Base-by-base conservation (phyloP, 108 stramenopile species). In the Fragilaria crotonensis region DNA sequence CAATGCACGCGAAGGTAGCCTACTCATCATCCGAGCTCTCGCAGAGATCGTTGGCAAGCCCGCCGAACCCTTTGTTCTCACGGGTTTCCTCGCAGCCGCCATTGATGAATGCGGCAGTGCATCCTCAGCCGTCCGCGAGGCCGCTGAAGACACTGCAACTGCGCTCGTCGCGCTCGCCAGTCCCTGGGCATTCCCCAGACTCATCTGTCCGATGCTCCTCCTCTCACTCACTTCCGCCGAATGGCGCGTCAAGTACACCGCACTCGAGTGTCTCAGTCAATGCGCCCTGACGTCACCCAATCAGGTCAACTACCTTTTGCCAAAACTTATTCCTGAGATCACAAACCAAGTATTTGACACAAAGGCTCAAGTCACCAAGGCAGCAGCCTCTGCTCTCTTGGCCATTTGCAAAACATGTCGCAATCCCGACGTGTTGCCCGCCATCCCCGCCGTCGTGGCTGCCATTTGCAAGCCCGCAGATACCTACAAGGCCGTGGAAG, bases 281-380 rank as follows among this genome's bases (percentile, higher is more conserved):
- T 76, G 85, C 33, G 80, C 90, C 31, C 52, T 41, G 25, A 61
- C 59, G 36, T 71, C 68, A 31, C 84, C 92, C 0, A 20, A 31
- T 14, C 82, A 84, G 41, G 75, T 87, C 14, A 79, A 73, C 31
- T 66, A 67, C 41, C 58, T 90, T 25, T 70, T 96, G 27, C 92
- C 90, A n/a, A 79, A 79, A 54, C 66, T 97, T 33, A 85, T 97
- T 47, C 96, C 96, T 14, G 77, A 70, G 25, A 63, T 95, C 1
- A 90, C 87, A 0, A 62, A 61, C 18, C 78, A 88, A 72, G 90
- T 95, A 30, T 94, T 89, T 83, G 96, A 97, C 63, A 93, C 96
- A 48, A 97, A 97, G 62, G 77, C 85, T 29, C 90, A 96, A 61
- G 95, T 94, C 30, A 84, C 80, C 55, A 94, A 96, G 76, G 73